Percentiles rank a stretch among this genome's conserved stretches.
Evolutionary conservation across 768 basidiomycete species (phyloP).

Genomic region (Hirschioporus abietinus): DNA sequence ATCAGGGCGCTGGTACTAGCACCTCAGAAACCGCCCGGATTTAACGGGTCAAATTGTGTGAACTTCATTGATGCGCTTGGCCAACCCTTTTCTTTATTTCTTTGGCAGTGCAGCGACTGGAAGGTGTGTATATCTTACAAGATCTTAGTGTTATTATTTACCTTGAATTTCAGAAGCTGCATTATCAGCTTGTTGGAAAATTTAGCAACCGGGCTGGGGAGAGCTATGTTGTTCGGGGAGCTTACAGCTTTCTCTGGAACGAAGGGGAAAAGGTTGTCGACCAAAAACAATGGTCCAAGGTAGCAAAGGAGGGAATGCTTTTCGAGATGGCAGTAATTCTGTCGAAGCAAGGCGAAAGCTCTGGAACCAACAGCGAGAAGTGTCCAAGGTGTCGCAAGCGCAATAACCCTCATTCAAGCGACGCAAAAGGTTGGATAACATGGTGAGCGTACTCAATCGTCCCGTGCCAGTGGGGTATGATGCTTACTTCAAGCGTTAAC

Average conservation of each 20-base stretch:
- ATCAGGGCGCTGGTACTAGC: not conserved
- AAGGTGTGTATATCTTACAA: not conserved
- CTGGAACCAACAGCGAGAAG: not conserved
- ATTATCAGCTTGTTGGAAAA: not conserved
- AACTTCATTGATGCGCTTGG: not conserved
- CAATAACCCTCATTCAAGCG: not conserved
- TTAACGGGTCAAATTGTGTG: not conserved
- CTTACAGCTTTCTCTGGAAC: not conserved
- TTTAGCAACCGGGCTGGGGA: not conserved
- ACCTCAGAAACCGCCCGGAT: not conserved
- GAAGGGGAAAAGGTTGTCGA: not conserved
- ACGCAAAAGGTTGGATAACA: not conserved
- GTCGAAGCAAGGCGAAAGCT: not conserved
- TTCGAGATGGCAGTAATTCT: not conserved
- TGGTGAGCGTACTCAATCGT: not conserved
- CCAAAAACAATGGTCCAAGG: not conserved
- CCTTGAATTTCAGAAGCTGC: not conserved
- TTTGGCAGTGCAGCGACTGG: not conserved
- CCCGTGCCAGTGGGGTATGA: no score
- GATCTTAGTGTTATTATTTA: not conserved
- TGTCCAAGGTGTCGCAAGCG: not conserved
- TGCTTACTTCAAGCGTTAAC: no score
- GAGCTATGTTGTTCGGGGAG: not conserved
- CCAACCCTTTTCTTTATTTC: not conserved
- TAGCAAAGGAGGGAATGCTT: not conserved